Evolutionary conservation across 768 basidiomycete species (phyloP).

Genomic region (Russula virescens): DNA sequence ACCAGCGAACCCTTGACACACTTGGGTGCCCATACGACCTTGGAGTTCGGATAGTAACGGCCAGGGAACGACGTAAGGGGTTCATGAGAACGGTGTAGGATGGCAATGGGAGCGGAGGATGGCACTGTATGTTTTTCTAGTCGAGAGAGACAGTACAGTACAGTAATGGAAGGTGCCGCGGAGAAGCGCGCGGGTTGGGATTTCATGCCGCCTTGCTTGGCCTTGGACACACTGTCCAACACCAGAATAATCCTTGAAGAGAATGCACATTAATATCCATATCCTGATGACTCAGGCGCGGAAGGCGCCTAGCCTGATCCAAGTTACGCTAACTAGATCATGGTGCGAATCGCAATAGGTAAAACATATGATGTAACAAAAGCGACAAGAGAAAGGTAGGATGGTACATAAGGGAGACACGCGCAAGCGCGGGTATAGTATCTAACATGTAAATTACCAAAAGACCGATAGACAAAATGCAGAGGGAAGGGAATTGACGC

Average conservation of each 20-base stretch:
- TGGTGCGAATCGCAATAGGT: constrained; percentile 9
- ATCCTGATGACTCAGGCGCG: neutral
- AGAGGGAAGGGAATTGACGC: neutral
- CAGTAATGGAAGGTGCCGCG: too few species aligned
- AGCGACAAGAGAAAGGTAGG: neutral
- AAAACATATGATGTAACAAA: constrained; percentile 15
- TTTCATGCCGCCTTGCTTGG: too few species aligned
- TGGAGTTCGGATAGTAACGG: neutral
- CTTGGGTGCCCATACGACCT: neutral
- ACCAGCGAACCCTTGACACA: neutral
- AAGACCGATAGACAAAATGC: neutral
- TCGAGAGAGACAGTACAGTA: too few species aligned
- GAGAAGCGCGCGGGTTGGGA: too few species aligned
- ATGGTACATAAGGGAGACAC: constrained; percentile 13
- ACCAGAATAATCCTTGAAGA: too few species aligned
- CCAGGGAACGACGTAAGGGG: neutral
- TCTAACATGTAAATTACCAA: constrained; percentile 21
- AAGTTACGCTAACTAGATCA: constrained; percentile 6
- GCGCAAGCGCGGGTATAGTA: constrained; percentile 20
- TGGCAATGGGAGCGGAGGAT: too few species aligned
- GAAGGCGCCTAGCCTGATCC: constrained; percentile 2
- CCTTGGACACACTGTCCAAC: too few species aligned
- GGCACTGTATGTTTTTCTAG: too few species aligned
- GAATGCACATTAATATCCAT: neutral
- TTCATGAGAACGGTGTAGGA: neutral